Base-by-base conservation (phyloP, 352 stramenopile species). In the Globisporangium solare region DNA sequence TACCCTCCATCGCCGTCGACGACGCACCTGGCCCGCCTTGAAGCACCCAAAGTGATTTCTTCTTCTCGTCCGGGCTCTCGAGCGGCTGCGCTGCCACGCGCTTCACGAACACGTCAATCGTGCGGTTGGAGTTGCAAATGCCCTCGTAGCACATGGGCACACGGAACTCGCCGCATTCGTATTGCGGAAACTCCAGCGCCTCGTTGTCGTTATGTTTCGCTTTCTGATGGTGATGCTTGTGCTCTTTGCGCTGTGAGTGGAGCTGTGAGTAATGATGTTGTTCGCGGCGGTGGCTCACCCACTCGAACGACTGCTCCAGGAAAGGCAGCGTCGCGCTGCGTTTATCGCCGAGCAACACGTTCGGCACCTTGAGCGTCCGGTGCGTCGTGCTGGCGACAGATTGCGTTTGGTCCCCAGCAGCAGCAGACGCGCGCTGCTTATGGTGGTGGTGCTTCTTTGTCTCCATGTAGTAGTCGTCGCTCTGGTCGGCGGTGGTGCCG, bases 11-110 rank as follows among this genome's bases (percentile, higher is more conserved):
- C 22, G 77, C 80, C 4, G 74, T 87, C 6, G 80, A 90, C 20
- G 80, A 88, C 17, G 79, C 80, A 7, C 80, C 80, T 6, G 80
- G 80, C 0, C 80, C 80, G 48, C 80, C 80, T 48, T 90, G 80
- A 24, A 90, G 66, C 46, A 90, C 73, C 80, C 80, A 90, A 35
- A 90, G 58, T 18, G 79, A 66, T 42, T 85, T 86, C 18, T 64
- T 64, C 39, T 59, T 61, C 13, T 62, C 47, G 0, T 17, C 52
- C 2, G 47, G 43, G 1, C 60, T 21, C 0, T 41, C 22, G 1
- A 37, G 22, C n/a, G 43, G 35, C 2, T 54, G 64, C 3, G 70
- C 70, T n/a, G 66, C 55, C 20, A 83, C 70, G 14, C 74, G 70
- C 66, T 84, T 84, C 22, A 86, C 74, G 52, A 87, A 85, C 24